phyloP scores from a whole-genome alignment of 306 rosid species.

The Prunus fruticosa region DNA sequence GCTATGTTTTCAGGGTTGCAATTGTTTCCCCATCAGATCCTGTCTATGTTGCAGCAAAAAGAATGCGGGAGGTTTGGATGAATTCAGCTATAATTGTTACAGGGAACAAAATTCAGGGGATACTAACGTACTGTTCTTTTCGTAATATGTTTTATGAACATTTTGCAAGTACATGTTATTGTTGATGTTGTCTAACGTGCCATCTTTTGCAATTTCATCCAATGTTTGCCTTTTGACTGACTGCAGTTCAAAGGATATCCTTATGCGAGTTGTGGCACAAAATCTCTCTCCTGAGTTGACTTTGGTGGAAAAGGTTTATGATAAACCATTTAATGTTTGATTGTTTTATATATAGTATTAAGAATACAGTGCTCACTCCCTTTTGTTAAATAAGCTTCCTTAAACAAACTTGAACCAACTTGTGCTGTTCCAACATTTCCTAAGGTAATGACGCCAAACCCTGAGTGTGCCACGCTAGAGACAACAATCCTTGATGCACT shows the following conservation, averaged over 20 bases:
- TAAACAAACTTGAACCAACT: not conserved
- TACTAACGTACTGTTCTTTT: constrained; percentile 68
- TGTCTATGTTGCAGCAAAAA: constrained; percentile 76
- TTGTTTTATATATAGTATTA: not conserved
- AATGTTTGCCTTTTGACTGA: constrained; percentile 20
- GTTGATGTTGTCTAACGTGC: not conserved
- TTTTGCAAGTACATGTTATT: not conserved
- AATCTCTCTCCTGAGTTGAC: constrained; percentile 91
- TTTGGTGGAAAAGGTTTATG: constrained; percentile 71
- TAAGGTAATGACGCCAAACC: constrained; percentile 95
- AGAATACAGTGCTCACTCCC: not conserved
- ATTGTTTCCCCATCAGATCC: constrained; percentile 80
- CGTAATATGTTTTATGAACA: not conserved
- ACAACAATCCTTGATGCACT: constrained; percentile 88
- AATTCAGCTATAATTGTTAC: constrained; percentile 64
- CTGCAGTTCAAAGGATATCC: constrained; percentile 89
- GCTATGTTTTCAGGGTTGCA: constrained; percentile 76
- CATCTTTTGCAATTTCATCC: constrained; percentile 9
- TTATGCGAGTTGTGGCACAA: constrained; percentile 89
- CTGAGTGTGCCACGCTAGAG: constrained; percentile 79
- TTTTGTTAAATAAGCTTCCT: not conserved
- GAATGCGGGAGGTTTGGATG: constrained; percentile 81
- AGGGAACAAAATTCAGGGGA: constrained; percentile 90
- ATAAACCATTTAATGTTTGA: not conserved
- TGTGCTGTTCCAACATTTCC: constrained; percentile 7